These are phyloP conservation scores for Penicillium herquei DNA, from an alignment of 495 filamentous ascomycete species.

Conservation along the genomic window DNA sequence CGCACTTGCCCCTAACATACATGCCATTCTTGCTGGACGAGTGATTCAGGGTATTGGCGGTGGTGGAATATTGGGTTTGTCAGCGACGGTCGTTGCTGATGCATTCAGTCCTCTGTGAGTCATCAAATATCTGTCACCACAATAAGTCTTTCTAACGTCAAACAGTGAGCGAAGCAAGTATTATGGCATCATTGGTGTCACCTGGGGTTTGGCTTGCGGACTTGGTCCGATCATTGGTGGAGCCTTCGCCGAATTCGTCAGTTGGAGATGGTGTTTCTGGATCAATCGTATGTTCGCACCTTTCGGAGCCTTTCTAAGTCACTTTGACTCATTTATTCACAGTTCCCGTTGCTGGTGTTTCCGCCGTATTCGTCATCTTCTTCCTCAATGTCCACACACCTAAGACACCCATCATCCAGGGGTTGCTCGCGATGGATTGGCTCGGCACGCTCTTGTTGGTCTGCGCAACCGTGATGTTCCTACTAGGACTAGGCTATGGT, in stretches of 20 bases:
- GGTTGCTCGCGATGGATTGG: constrained; percentile 31
- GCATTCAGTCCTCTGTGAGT: too few species aligned
- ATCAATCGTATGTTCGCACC: constrained; percentile 34
- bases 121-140: too few species aligned
- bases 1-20: too few species aligned
- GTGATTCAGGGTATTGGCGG: too few species aligned
- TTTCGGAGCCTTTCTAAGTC: too few species aligned
- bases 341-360: constrained; percentile 48
- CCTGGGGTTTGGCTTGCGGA: neutral
- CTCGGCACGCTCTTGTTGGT: constrained; percentile 25
- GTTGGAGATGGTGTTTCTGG: constrained; percentile 53
- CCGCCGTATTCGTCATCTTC: constrained; percentile 35
- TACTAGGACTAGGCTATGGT: constrained; percentile 42
- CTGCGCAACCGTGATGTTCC: constrained; percentile 27
- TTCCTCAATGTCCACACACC: constrained; percentile 31
- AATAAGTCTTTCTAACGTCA: too few species aligned
- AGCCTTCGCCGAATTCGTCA: constrained; percentile 40
- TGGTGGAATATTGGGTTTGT: too few species aligned
- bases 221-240: constrained; percentile 49
- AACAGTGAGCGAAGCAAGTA: too few species aligned
- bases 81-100: too few species aligned
- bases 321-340: too few species aligned
- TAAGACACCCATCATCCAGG: constrained; percentile 23
- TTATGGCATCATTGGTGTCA: neutral
- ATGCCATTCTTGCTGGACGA: too few species aligned